A percentile compares a stretch with the other conserved stretches of the same genome.
These are phyloP conservation scores for Henckelia pumila DNA, from an alignment of 257 asterid genomes.

Conservation along the genomic window DNA sequence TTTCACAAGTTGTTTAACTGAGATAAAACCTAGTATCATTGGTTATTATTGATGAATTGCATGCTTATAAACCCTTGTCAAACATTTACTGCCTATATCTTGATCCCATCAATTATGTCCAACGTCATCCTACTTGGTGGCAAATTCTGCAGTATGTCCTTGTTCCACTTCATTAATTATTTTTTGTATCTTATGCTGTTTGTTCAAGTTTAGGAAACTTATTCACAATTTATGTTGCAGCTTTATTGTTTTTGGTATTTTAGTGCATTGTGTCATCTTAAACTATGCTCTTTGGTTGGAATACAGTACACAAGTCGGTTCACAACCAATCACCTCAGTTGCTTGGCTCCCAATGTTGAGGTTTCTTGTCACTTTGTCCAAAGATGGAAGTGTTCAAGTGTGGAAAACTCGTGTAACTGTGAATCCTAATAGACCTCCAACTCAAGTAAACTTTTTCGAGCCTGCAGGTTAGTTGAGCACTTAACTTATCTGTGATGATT, in stretches of 20 bases:
- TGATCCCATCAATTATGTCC: conserved; percentile 14
- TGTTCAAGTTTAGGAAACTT: conserved; percentile 14
- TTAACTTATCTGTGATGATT: conserved; percentile 18
- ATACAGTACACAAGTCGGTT: conserved; percentile 95
- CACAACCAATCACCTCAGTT: conserved; percentile 95
- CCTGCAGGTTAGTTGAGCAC: conserved; percentile 80
- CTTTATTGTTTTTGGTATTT: conserved; percentile 20
- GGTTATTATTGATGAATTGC: conserved; percentile 3
- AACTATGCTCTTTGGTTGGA: conserved; percentile 29
- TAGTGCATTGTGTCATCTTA: conserved; percentile 15
- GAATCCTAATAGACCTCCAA: conserved; percentile 89
- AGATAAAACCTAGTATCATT: conserved; percentile 14
- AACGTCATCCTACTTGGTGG: conserved; percentile 4
- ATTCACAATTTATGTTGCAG: conserved; percentile 12
- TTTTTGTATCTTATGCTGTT: background rate
- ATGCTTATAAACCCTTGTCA: conserved; percentile 9
- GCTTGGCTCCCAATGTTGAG: conserved; percentile 89
- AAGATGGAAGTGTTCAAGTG: conserved; percentile 93
- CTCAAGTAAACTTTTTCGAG: conserved; percentile 94
- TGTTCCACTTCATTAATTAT: conserved; percentile 5
- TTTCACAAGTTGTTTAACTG: conserved; percentile 22
- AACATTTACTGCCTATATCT: conserved; percentile 5
- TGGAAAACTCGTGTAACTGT: conserved; percentile 87
- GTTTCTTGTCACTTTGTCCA: conserved; percentile 84
- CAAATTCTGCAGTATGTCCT: background rate